Evolutionary conservation across 306 rosid genomes (phyloP).

Genomic region (Macrotyloma uniflorum): DNA sequence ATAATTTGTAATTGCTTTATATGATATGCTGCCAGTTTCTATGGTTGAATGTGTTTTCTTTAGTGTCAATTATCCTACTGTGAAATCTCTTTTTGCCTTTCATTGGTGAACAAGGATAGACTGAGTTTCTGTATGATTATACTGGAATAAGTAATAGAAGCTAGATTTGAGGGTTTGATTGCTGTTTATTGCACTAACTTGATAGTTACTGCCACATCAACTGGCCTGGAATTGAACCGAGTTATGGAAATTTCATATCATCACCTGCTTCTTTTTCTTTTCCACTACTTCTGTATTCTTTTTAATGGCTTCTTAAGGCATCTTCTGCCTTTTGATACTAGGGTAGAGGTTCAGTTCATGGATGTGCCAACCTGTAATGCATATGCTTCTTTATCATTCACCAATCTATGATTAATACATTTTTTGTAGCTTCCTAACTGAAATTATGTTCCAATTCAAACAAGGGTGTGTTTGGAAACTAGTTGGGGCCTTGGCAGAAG

Average conservation of each 20-base stretch:
- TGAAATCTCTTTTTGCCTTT: neutral
- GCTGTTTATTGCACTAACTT: neutral
- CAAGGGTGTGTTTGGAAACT: neutral
- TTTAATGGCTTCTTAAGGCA: neutral
- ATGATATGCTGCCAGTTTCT: slow-evolving; percentile 15
- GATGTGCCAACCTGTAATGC: neutral
- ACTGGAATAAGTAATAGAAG: neutral
- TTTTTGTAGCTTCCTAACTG: neutral
- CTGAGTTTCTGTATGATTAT: slow-evolving; percentile 7
- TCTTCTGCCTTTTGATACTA: neutral
- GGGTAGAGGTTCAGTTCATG: slow-evolving; percentile 8
- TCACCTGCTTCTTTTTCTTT: neutral
- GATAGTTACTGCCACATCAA: neutral
- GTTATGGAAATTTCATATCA: neutral
- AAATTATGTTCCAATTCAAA: neutral
- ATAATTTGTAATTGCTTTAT: slow-evolving; percentile 32
- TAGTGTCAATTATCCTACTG: neutral
- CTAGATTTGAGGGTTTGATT: slow-evolving; percentile 1
- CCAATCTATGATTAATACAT: neutral
- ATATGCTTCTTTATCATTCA: neutral
- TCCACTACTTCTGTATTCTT: neutral
- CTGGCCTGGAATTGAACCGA: neutral
- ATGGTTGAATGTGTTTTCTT: neutral
- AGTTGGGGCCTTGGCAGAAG: neutral
- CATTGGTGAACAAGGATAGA: neutral